Evolutionary conservation across 208 protist genomes (phyloP).

Genomic region (Zelonia costaricensis): DNA sequence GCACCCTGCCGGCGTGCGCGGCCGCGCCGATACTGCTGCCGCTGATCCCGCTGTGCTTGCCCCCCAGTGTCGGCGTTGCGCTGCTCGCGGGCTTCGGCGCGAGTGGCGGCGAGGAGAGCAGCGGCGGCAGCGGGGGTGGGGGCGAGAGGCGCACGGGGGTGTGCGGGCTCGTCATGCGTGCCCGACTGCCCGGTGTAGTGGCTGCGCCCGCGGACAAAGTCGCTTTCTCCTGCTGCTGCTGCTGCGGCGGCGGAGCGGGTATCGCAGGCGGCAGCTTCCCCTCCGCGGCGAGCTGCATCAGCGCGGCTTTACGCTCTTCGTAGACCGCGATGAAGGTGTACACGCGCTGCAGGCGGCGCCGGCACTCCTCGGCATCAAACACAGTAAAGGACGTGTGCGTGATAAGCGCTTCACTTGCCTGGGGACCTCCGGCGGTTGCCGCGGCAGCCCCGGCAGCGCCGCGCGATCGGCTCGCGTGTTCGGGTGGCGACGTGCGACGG

Average conservation of each 20-base stretch:
- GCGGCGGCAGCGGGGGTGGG: slow-evolving; percentile 1
- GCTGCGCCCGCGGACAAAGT: background rate
- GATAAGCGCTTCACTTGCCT: slow-evolving; percentile 10
- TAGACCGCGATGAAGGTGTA: slow-evolving; percentile 48
- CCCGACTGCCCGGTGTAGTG: no score
- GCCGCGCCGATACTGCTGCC: background rate
- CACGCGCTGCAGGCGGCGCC: slow-evolving; percentile 51
- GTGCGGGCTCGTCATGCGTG: no score
- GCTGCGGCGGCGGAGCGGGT: background rate
- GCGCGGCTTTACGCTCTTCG: slow-evolving; percentile 23
- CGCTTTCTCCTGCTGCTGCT: background rate
- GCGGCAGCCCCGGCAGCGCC: no score
- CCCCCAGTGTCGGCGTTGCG: background rate
- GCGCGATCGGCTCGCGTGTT: no score
- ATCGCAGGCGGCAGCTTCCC: slow-evolving; percentile 10
- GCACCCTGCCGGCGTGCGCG: background rate
- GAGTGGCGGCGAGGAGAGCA: background rate
- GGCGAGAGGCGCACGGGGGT: slow-evolving; percentile 4
- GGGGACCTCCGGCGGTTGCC: no score
- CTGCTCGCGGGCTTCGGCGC: background rate
- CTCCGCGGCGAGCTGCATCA: slow-evolving; percentile 16
- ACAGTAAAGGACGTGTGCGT: slow-evolving; percentile 43
- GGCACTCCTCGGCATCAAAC: slow-evolving; percentile 59
- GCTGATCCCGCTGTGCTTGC: background rate
- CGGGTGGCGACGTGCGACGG: no score